Evolutionary conservation across 768 basidiomycete species (phyloP).

Genomic region (Lepiota brunneoincarnata): DNA sequence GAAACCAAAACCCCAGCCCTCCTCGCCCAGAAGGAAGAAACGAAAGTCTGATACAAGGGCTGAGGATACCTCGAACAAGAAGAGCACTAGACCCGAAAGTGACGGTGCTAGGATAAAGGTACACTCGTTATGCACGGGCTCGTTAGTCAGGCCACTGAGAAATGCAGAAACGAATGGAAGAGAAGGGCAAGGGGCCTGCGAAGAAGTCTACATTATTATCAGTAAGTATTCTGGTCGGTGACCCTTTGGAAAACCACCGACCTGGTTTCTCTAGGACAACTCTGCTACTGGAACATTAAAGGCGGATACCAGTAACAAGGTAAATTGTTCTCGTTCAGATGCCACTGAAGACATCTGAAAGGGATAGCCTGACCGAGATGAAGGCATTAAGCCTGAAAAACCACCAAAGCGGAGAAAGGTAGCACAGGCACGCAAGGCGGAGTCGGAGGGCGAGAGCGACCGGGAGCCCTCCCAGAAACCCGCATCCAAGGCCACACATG

Average conservation of each 20-base stretch:
- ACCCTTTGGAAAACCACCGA: not conserved
- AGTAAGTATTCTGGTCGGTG: not conserved
- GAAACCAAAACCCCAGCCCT: constrained; percentile 1
- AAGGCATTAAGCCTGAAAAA: not conserved
- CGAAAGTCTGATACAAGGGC: constrained; percentile 12
- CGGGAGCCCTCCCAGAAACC: not conserved
- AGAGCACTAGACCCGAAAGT: constrained; percentile 4
- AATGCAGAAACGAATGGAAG: constrained; percentile 2
- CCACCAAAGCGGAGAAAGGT: constrained; percentile 1
- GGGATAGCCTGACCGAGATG: not conserved
- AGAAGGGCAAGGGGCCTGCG: constrained; percentile 11
- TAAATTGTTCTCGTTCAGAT: not conserved
- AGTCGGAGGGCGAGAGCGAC: not conserved
- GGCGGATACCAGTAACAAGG: not conserved
- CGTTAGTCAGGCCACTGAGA: constrained; percentile 11
- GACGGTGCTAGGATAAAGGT: constrained; percentile 6
- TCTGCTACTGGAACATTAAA: not conserved
- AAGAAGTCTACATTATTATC: not conserved
- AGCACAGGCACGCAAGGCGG: not conserved
- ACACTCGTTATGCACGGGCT: not conserved
- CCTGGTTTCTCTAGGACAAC: not conserved
- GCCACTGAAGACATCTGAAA: not conserved
- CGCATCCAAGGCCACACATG: not conserved
- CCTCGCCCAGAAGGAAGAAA: constrained; percentile 14
- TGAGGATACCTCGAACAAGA: not conserved